Evolutionary conservation across 441 rosid species (phyloP).

Genomic region (Geranium incanum): DNA sequence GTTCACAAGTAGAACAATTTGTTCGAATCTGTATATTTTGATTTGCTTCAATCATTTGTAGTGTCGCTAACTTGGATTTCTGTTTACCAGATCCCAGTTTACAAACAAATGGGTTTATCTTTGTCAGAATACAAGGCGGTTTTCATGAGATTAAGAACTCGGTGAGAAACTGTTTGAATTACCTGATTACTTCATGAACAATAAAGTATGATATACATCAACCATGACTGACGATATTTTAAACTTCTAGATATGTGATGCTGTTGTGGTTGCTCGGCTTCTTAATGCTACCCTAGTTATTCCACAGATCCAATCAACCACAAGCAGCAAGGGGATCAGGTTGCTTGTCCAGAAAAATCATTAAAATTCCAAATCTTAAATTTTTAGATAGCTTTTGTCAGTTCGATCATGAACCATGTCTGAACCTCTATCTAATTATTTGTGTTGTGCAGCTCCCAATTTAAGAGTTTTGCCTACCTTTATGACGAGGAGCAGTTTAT

Average conservation of each 20-base stretch:
- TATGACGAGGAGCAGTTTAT: constrained; percentile 85
- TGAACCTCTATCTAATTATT: constrained; percentile 15
- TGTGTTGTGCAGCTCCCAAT: constrained; percentile 65
- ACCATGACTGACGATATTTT: constrained; percentile 16
- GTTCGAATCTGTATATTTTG: neutral
- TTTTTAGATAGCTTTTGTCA: neutral
- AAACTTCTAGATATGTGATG: constrained; percentile 57
- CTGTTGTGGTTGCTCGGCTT: constrained; percentile 75
- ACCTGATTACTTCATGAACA: neutral
- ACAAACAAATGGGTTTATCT: constrained; percentile 62
- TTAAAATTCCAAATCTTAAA: constrained; percentile 6
- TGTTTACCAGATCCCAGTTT: constrained; percentile 47
- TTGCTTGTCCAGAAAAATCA: constrained; percentile 15
- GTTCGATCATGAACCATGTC: neutral
- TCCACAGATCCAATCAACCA: constrained; percentile 96
- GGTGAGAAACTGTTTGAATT: constrained; percentile 35
- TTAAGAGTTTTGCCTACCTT: constrained; percentile 95
- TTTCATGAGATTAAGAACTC: constrained; percentile 95
- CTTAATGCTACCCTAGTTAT: constrained; percentile 85
- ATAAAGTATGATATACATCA: neutral
- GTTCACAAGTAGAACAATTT: neutral
- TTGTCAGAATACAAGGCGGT: constrained; percentile 96
- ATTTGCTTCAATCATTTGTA: neutral
- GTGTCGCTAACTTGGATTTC: constrained; percentile 12
- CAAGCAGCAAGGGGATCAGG: constrained; percentile 98